These are phyloP conservation scores for Trichocladium antarcticum DNA, from an alignment of 495 filamentous ascomycete species.

Conservation along the genomic window DNA sequence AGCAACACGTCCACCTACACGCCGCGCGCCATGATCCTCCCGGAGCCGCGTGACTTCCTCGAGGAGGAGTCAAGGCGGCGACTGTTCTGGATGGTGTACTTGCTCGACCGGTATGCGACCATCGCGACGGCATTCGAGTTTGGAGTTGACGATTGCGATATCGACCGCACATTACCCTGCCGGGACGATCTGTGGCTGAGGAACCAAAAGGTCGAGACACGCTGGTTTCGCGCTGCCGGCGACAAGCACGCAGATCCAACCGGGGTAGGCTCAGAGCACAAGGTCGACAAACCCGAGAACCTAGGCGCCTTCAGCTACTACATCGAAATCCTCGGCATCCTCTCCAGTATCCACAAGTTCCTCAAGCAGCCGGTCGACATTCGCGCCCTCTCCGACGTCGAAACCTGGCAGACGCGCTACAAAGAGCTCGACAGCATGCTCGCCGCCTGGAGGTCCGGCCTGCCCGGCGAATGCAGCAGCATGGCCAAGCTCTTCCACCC, in stretches of 20 bases:
- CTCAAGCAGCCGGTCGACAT: slow-evolving; percentile 84
- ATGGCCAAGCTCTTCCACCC: slow-evolving; percentile 60
- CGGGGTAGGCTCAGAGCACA: slow-evolving; percentile 41
- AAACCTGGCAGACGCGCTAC: slow-evolving; percentile 79
- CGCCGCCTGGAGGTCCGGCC: slow-evolving; percentile 68
- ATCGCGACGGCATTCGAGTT: slow-evolving; percentile 85
- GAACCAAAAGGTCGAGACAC: slow-evolving; percentile 71
- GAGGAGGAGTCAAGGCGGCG: slow-evolving; percentile 76
- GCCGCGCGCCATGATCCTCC: slow-evolving; percentile 65
- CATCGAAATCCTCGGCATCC: slow-evolving; percentile 72
- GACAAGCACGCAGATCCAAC: slow-evolving; percentile 9
- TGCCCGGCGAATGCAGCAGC: slow-evolving; percentile 73
- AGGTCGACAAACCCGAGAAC: slow-evolving; percentile 62
- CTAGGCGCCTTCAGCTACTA: slow-evolving; percentile 78
- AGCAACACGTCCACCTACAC: slow-evolving; percentile 76
- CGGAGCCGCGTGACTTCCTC: slow-evolving; percentile 72
- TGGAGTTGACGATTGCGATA: slow-evolving; percentile 74
- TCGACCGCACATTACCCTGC: slow-evolving; percentile 76
- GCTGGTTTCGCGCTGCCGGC: slow-evolving; percentile 59
- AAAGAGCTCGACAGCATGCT: slow-evolving; percentile 69
- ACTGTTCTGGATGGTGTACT: slow-evolving; percentile 87
- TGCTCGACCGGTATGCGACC: slow-evolving; percentile 79
- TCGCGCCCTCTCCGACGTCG: slow-evolving; percentile 67
- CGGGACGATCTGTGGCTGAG: slow-evolving; percentile 74
- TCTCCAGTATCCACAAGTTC: slow-evolving; percentile 76